Conservation (phyloP, 2,329 filamentous ascomycete species). For the Penicillium decumbens region DNA sequence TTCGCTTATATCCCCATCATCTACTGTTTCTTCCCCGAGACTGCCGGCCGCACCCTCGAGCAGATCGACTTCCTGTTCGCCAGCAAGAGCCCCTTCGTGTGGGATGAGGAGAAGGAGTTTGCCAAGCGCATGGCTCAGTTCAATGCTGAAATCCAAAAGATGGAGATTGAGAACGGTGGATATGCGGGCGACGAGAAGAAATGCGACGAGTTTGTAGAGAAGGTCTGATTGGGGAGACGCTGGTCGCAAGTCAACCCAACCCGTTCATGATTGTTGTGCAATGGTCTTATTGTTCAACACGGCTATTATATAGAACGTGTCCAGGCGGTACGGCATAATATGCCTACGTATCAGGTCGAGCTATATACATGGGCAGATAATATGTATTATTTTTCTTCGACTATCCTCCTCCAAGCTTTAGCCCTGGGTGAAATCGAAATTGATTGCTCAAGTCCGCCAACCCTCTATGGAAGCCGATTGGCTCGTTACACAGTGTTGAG, state of each 20-base stretch:
- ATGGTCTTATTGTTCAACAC: background rate
- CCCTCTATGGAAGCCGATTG: no score
- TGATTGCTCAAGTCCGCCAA: no score
- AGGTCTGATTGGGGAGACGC: background rate
- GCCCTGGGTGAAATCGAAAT: no score
- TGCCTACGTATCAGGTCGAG: background rate
- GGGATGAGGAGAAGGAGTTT: conserved; percentile 17
- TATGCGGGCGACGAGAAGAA: conserved; percentile 2
- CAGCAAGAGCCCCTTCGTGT: conserved; percentile 14
- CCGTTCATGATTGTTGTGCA: background rate
- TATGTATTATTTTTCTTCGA: background rate
- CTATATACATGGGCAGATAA: background rate
- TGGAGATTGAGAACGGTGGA: conserved; percentile 5
- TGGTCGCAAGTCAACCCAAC: background rate
- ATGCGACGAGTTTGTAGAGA: conserved; percentile 6
- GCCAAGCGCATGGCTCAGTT: conserved; percentile 3
- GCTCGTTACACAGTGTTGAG: no score
- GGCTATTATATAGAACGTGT: background rate
- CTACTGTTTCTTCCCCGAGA: conserved; percentile 32
- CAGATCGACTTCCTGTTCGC: conserved; percentile 23
- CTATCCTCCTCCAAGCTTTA: no score
- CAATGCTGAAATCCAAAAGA: conserved; percentile 8
- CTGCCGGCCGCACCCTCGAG: conserved; percentile 19
- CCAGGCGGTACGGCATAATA: background rate
- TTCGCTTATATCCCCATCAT: conserved; percentile 60